phyloP scores from a whole-genome alignment of 345 rosid genomes.

The Citrus reticulata region DNA sequence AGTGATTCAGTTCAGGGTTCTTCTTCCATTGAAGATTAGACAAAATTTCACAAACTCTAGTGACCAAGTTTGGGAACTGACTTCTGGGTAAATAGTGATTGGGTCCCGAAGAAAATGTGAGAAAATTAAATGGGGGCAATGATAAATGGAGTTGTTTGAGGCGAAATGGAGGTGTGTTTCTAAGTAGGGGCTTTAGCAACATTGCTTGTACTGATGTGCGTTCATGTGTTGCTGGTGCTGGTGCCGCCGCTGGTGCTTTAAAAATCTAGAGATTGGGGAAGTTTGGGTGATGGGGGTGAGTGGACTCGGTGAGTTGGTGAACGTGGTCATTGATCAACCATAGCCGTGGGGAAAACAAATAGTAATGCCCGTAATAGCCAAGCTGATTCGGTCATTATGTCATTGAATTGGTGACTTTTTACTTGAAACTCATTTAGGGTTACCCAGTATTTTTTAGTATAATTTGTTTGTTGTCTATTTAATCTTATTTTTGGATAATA shows the following conservation, averaged over 20 bases:
- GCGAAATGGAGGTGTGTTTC: constrained; percentile 2
- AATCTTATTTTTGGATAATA: too few species aligned
- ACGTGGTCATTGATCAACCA: constrained; percentile 18
- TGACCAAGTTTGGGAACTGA: constrained; percentile 23
- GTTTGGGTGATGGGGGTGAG: neutral
- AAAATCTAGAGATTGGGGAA: neutral
- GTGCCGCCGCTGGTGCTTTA: neutral
- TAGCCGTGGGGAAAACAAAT: neutral
- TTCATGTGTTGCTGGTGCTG: constrained; percentile 4
- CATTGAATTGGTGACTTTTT: too few species aligned
- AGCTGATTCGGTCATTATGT: neutral
- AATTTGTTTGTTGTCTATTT: too few species aligned
- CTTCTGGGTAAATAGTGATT: neutral
- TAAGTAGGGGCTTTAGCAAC: constrained; percentile 15
- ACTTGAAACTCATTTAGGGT: too few species aligned
- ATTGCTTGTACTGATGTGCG: constrained; percentile 7
- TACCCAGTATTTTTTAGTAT: too few species aligned
- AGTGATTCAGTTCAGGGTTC: constrained; percentile 32
- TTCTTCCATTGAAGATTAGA: constrained; percentile 38
- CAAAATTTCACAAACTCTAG: constrained; percentile 32
- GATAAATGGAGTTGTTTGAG: neutral
- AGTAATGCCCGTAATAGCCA: neutral
- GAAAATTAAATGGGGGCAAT: neutral
- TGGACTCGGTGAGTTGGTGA: constrained; percentile 3
- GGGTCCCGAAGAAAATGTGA: constrained; percentile 22